Evolutionary conservation across 2,329 filamentous ascomycete species (phyloP).

Genomic region (Paecilomyces dactylethromorphus): DNA sequence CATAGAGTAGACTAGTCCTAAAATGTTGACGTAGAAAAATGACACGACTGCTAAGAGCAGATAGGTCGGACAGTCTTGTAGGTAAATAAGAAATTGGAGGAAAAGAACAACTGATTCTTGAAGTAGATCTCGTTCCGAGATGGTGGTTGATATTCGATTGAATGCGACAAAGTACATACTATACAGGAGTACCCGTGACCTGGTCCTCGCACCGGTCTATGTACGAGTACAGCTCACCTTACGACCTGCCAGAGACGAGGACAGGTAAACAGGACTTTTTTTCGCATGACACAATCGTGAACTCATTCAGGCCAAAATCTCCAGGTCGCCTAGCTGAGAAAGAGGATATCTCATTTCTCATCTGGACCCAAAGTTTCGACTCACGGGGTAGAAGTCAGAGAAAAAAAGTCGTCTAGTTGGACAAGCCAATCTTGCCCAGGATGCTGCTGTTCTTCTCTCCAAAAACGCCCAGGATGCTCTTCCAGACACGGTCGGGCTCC

Average conservation of each 20-base stretch:
- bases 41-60: no score
- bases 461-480: slow-evolving; percentile 80
- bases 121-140: slow-evolving; percentile 3
- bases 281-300: slow-evolving; percentile 9
- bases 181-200: slow-evolving; percentile 6
- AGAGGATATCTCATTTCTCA: neutral
- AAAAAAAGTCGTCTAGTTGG: slow-evolving; percentile 32
- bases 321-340: neutral
- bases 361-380: neutral
- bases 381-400: neutral
- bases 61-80: no score
- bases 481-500: slow-evolving; percentile 93
- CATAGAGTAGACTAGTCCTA: no score
- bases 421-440: slow-evolving; percentile 49
- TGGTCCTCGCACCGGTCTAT: slow-evolving; percentile 5
- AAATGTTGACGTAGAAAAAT: no score
- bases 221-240: slow-evolving; percentile 6
- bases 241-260: slow-evolving; percentile 5
- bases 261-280: slow-evolving; percentile 8
- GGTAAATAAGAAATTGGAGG: no score
- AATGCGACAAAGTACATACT: slow-evolving; percentile 8
- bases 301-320: slow-evolving; percentile 3
- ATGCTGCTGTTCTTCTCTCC: slow-evolving; percentile 53
- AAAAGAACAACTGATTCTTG: neutral
- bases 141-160: slow-evolving; percentile 4